Percentiles rank a stretch among this genome's conserved stretches.
Conservation (phyloP, 176 grass and related monocot species). For the Ensete ventricosum region DNA sequence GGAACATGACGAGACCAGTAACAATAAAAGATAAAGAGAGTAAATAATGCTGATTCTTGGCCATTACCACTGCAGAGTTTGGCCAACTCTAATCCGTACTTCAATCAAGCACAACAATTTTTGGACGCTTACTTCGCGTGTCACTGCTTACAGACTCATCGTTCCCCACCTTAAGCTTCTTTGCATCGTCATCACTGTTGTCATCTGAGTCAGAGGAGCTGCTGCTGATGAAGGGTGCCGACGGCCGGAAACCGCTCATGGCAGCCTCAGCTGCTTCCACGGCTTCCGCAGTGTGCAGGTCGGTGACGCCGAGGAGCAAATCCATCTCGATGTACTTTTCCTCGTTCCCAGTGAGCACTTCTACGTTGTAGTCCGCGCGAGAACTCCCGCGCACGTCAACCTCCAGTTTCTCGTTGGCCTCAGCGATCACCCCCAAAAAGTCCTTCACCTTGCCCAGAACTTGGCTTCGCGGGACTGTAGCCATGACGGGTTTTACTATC, state of each 20-base stretch:
- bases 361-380: slow-evolving; percentile 60
- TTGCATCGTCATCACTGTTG: slow-evolving; percentile 24
- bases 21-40: no score
- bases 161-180: slow-evolving; percentile 13
- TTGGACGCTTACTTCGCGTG: slow-evolving; percentile 47
- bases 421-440: slow-evolving; percentile 70
- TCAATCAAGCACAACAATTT: slow-evolving; percentile 61
- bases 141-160: slow-evolving; percentile 12
- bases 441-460: slow-evolving; percentile 72
- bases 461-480: slow-evolving; percentile 1
- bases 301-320: slow-evolving; percentile 74
- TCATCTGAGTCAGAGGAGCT: slow-evolving; percentile 42
- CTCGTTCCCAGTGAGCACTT: slow-evolving; percentile 67
- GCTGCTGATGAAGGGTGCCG: slow-evolving; percentile 17
- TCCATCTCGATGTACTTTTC: slow-evolving; percentile 92
- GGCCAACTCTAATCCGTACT: neutral
- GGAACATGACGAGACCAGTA: no score
- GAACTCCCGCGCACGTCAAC: slow-evolving; percentile 57
- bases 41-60: no score
- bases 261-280: slow-evolving; percentile 59
- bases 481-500: no score
- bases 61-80: neutral
- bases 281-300: slow-evolving; percentile 65
- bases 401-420: slow-evolving; percentile 72
- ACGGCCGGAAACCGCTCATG: slow-evolving; percentile 37